These are phyloP conservation scores for Phellinidium pouzarii DNA, from an alignment of 1,284 basidiomycete genomes.

Conservation along the genomic window DNA sequence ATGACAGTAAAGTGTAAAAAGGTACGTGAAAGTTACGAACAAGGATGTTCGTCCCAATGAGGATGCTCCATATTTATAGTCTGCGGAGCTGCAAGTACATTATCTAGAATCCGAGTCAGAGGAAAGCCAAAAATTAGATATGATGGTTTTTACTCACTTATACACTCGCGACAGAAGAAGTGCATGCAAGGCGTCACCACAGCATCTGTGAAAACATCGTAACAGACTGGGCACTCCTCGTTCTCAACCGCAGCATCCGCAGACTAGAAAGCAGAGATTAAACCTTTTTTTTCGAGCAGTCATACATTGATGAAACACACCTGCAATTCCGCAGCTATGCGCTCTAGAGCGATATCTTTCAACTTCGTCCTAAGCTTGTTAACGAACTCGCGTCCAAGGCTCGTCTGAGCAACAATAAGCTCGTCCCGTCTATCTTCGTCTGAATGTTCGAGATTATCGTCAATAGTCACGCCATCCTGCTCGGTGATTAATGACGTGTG, in stretches of 20 bases:
- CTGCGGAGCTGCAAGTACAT: conserved; percentile 2
- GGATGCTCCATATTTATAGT: conserved; percentile 26
- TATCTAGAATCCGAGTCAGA: conserved; percentile 3
- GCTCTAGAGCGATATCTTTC: conserved; percentile 32
- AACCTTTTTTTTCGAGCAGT: background rate
- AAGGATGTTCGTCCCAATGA: conserved; percentile 37
- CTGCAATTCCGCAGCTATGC: conserved; percentile 44
- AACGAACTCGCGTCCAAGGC: conserved; percentile 44
- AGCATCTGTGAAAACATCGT: conserved; percentile 39
- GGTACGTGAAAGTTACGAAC: conserved; percentile 34
- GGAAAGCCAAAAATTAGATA: conserved; percentile 7
- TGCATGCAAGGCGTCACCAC: conserved; percentile 45
- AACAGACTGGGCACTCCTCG: conserved; percentile 51
- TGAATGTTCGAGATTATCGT: conserved; percentile 33
- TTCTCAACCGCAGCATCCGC: conserved; percentile 39
- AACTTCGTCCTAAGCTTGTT: conserved; percentile 39
- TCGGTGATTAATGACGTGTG: conserved; percentile 50
- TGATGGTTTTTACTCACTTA: conserved; percentile 30
- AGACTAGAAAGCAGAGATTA: conserved; percentile 29
- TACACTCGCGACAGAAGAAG: conserved; percentile 45
- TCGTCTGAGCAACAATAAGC: conserved; percentile 36
- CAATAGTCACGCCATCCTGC: conserved; percentile 31
- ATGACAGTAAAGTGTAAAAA: background rate
- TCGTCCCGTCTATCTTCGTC: conserved; percentile 32
- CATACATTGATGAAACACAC: conserved; percentile 26